Base-by-base conservation (phyloP, 352 stramenopile genomes). In the Phytophthora aleatoria region DNA sequence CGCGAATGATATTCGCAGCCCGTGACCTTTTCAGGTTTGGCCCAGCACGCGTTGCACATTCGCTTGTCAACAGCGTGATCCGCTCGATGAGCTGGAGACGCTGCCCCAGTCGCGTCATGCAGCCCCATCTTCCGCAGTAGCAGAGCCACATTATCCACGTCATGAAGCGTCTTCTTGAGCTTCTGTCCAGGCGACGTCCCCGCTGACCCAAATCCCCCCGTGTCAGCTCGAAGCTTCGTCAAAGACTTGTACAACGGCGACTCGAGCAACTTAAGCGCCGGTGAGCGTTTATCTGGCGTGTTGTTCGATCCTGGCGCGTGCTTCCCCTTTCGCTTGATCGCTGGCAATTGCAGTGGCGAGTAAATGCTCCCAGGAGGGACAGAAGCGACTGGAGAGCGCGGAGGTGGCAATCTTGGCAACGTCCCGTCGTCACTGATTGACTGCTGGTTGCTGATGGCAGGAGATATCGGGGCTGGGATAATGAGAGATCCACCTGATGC, bases 1-100 rank as follows among this genome's bases (percentile, higher is more conserved):
- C 74, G 77, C 9, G 68, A 62, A 60, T 89, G 73, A 57, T 89
- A 81, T 42, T 90, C 83, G 43, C 86, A 93, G 27, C 77, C 77
- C 26, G 82, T 92, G 55, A 67, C 36, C 36, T 85, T 89, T 43
- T 76, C 76, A 0, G 86, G 77, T 36, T 73, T 63, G 9, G 81
- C 67, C 86, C 86, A 95, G 50, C 86, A 95, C 0, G 86, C 83
- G 45, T 91, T 77, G 73, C 86, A 95, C 86, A 93, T 92, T 27
- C 84, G 82, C 27, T 79, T 85, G 61, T 95, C 84, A 4, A 90
- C 81, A 4, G 72, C 78, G 57, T 94, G 86, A 50, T 92, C 82
- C 1, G 79, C 51, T 27, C 78, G 71, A 39, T 77, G 65, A n/a
- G 67, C 68, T 6, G 73, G 62, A 24, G 74, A 83, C 0, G 13